Percentiles rank a stretch among this genome's conserved stretches.
Conservation (phyloP, 192 early-diverging fungal species). For the Coemansia sp. region DNA sequence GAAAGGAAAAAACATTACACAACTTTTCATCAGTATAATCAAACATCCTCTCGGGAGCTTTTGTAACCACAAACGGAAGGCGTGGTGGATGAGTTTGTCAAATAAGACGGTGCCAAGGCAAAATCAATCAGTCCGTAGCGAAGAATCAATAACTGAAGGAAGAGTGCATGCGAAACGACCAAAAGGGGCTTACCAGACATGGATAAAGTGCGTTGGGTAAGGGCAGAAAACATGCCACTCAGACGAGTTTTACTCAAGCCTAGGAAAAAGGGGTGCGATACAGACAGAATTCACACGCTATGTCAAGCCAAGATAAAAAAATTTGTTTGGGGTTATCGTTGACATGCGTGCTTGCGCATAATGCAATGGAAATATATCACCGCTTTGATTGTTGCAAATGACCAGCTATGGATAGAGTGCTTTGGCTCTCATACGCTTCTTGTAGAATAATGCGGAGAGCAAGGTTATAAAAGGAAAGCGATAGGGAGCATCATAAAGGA, state of each 20-base stretch:
- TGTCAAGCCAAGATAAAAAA: background rate
- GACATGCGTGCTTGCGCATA: conserved; percentile 1
- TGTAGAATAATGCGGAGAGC: conserved; percentile 10
- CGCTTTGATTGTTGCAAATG: conserved; percentile 1
- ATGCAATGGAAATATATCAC: conserved; percentile 1
- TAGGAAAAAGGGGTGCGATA: background rate
- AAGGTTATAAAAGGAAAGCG: conserved; percentile 6
- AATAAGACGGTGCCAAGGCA: no score
- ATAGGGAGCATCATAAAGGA: background rate
- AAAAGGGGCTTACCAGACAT: background rate
- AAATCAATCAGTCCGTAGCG: no score
- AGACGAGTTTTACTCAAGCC: background rate
- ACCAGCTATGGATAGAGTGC: conserved; percentile 2
- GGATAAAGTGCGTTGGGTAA: conserved; percentile 1
- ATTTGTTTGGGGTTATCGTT: conserved; percentile 5
- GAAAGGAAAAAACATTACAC: no score
- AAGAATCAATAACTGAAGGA: no score
- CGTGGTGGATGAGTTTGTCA: no score
- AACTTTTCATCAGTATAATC: no score
- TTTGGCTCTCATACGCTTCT: background rate
- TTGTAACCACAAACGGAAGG: no score
- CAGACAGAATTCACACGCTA: no score
- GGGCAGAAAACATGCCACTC: background rate
- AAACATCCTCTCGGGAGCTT: no score
- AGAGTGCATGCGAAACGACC: background rate